Percentiles rank a stretch among this genome's conserved stretches.
Evolutionary conservation across 257 asterid species (phyloP).

Genomic region (Nyctanthes arbortristis): DNA sequence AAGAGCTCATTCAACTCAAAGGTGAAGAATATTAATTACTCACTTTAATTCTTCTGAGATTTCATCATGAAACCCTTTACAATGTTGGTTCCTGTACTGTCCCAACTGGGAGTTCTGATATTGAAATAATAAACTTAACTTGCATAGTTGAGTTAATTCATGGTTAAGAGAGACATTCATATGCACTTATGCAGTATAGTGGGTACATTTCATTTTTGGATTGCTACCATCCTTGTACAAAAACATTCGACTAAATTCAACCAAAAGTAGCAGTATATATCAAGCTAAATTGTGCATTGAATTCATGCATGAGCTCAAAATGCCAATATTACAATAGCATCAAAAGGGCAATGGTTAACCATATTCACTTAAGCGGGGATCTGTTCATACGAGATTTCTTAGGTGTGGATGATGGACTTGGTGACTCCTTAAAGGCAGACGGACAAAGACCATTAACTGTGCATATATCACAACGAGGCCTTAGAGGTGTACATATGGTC

Average conservation of each 20-base stretch:
- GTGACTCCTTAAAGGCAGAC: slow-evolving; percentile 73
- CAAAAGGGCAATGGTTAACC: neutral
- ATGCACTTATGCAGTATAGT: no score
- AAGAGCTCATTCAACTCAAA: slow-evolving; percentile 2
- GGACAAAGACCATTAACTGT: slow-evolving; percentile 68
- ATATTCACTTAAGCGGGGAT: slow-evolving; percentile 6
- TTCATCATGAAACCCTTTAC: no score
- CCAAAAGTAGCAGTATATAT: neutral
- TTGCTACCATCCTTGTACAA: no score
- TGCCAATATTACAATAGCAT: slow-evolving; percentile 7
- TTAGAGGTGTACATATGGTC: slow-evolving; percentile 81
- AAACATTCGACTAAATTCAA: neutral
- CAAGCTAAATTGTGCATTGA: neutral
- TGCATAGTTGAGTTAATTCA: neutral
- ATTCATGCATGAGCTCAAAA: neutral
- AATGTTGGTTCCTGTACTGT: neutral
- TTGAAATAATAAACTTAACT: neutral
- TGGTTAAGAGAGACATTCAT: neutral
- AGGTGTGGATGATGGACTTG: slow-evolving; percentile 54
- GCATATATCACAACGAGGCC: slow-evolving; percentile 85
- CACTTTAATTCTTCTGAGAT: no score
- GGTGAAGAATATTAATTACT: neutral
- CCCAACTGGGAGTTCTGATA: neutral
- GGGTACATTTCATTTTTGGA: no score
- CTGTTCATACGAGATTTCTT: slow-evolving; percentile 26